A percentile compares a stretch with the other conserved stretches of the same genome.
Conservation (phyloP, 768 basidiomycete species). For the Lactifluus subvellereus region DNA sequence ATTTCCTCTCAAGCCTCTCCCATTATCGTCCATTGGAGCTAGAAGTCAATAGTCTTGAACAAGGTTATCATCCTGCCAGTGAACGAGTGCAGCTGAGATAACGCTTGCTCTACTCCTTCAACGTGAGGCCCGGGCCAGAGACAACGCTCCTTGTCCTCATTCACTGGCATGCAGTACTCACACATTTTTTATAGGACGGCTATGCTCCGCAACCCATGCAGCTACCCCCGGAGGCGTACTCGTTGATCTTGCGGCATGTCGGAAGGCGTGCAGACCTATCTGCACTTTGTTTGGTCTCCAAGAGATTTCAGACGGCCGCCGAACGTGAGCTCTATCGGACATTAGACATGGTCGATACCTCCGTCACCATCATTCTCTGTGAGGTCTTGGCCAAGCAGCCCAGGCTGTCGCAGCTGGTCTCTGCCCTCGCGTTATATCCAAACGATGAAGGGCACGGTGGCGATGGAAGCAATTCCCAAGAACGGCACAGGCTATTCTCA, state of each 20-base stretch:
- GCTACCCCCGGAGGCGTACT: conserved; percentile 53
- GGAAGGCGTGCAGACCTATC: conserved; percentile 49
- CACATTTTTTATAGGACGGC: not conserved
- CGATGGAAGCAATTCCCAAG: conserved; percentile 23
- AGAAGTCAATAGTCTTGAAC: not conserved
- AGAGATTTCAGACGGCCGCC: conserved; percentile 46
- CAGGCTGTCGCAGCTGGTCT: conserved; percentile 48
- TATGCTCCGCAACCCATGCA: conserved; percentile 39
- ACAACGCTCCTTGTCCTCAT: not conserved
- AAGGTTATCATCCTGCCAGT: not conserved
- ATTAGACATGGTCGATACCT: conserved; percentile 40
- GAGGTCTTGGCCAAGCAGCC: conserved; percentile 39
- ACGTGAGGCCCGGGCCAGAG: not conserved
- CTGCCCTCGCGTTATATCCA: conserved; percentile 47
- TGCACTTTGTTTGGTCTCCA: conserved; percentile 53
- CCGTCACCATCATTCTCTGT: conserved; percentile 42
- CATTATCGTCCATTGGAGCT: not conserved
- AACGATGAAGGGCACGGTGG: conserved; percentile 28
- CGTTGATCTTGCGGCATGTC: conserved; percentile 49
- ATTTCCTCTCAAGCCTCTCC: not conserved
- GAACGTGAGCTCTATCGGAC: conserved; percentile 58
- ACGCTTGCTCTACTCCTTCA: not conserved
- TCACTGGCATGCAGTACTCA: not conserved
- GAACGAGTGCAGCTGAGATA: not conserved
- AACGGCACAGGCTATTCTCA: conserved; percentile 23